Conservation (phyloP, 2,329 filamentous ascomycete species). For the Hypomyces perniciosus region DNA sequence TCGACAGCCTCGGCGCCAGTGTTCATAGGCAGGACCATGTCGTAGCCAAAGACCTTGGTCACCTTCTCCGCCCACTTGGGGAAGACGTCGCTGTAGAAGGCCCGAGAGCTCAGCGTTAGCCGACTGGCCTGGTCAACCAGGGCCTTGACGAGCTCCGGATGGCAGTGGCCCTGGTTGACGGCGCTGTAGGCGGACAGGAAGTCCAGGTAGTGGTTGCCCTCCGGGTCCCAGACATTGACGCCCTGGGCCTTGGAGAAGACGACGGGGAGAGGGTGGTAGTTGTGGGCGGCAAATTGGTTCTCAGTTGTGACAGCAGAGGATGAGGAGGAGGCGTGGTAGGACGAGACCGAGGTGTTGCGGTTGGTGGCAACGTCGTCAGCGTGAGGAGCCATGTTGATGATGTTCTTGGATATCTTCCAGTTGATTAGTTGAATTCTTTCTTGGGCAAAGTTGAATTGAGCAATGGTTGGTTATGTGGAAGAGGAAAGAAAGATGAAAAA, state of each 20-base stretch:
- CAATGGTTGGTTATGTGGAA: neutral
- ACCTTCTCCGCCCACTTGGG: constrained; percentile 92
- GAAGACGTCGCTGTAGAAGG: constrained; percentile 98
- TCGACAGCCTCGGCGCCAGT: constrained; percentile 95
- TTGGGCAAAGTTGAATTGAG: neutral
- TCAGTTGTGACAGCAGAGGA: constrained; percentile 74
- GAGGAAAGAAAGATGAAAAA: neutral
- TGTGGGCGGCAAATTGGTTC: constrained; percentile 85
- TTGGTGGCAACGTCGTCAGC: constrained; percentile 37
- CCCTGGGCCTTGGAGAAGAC: constrained; percentile 85
- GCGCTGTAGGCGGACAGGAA: constrained; percentile 97
- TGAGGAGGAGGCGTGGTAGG: constrained; percentile 72
- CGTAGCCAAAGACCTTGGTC: constrained; percentile 82
- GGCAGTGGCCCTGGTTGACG: constrained; percentile 96
- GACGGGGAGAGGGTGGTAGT: constrained; percentile 95
- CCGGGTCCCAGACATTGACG: constrained; percentile 91
- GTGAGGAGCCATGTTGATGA: constrained; percentile 51
- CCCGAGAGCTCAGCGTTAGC: constrained; percentile 85
- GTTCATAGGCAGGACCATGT: constrained; percentile 98
- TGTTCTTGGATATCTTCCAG: neutral
- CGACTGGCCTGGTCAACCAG: constrained; percentile 83
- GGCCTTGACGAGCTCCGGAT: constrained; percentile 89
- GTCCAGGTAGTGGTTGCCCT: constrained; percentile 92
- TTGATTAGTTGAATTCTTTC: neutral
- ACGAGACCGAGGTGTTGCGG: constrained; percentile 27